Percentiles rank a stretch among this genome's conserved stretches.
phyloP scores from a whole-genome alignment of 2,329 filamentous ascomycete species.

The Fusarium sp. region DNA sequence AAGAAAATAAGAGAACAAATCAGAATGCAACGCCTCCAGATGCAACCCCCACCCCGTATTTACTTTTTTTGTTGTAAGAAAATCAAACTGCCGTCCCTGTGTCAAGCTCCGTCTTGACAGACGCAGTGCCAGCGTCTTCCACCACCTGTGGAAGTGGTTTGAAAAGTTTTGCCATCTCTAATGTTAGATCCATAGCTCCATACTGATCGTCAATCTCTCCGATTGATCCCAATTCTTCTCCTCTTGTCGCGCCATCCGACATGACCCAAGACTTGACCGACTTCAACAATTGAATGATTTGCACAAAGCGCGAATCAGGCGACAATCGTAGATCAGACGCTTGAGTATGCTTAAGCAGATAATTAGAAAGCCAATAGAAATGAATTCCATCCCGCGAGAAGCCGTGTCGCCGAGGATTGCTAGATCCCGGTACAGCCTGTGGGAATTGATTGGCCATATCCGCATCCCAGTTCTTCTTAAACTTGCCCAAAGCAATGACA shows the following conservation, averaged over 20 bases:
- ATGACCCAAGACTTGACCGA: slow-evolving; percentile 72
- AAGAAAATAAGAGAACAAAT: slow-evolving; percentile 50
- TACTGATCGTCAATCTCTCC: slow-evolving; percentile 78
- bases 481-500: slow-evolving; percentile 75
- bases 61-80: slow-evolving; percentile 52
- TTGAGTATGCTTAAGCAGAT: slow-evolving; percentile 72
- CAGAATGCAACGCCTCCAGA: slow-evolving; percentile 57
- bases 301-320: slow-evolving; percentile 72
- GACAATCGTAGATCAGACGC: slow-evolving; percentile 67
- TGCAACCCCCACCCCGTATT: slow-evolving; percentile 55
- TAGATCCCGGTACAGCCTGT: slow-evolving; percentile 59
- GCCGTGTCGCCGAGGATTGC: slow-evolving; percentile 72
- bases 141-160: slow-evolving; percentile 68
- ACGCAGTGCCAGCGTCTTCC: slow-evolving; percentile 59
- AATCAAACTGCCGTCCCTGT: slow-evolving; percentile 52
- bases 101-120: slow-evolving; percentile 60
- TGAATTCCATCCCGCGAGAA: slow-evolving; percentile 81
- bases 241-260: slow-evolving; percentile 74
- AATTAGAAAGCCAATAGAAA: slow-evolving; percentile 80
- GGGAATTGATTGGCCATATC: slow-evolving; percentile 80
- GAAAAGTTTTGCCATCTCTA: slow-evolving; percentile 81
- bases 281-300: slow-evolving; percentile 73
- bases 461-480: slow-evolving; percentile 79
- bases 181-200: slow-evolving; percentile 73
- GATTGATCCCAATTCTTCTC: slow-evolving; percentile 77